phyloP scores from a whole-genome alignment of 495 filamentous ascomycete genomes.

The Xylaria palmicola region DNA sequence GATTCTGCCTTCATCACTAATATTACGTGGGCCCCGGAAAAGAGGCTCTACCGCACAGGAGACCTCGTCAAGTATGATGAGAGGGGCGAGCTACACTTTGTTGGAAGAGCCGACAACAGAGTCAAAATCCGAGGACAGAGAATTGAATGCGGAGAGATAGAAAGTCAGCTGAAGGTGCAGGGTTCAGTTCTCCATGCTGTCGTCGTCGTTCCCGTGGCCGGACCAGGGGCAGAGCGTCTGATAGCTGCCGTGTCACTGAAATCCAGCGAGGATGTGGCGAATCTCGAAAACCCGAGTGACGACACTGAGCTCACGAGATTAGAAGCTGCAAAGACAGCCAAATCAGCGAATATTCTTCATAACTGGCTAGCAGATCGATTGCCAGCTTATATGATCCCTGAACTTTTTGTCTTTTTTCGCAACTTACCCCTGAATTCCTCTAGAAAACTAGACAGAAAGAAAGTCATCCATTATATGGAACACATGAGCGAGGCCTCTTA shows the following conservation, averaged over 20 bases:
- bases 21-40: slow-evolving; percentile 39
- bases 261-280: background rate
- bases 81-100: slow-evolving; percentile 15
- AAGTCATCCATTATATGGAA: background rate
- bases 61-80: slow-evolving; percentile 47
- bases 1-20: slow-evolving; percentile 46
- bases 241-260: slow-evolving; percentile 3
- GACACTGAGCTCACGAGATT: background rate
- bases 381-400: slow-evolving; percentile 53
- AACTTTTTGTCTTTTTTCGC: slow-evolving; percentile 31
- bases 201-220: background rate
- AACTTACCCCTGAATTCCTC: slow-evolving; percentile 36
- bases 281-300: background rate
- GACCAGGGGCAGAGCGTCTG: background rate
- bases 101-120: slow-evolving; percentile 27
- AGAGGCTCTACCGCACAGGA: slow-evolving; percentile 42
- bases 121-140: slow-evolving; percentile 32
- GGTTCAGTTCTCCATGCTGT: background rate
- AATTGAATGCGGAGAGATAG: slow-evolving; percentile 32
- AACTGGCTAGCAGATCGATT: background rate
- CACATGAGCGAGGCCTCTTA: background rate
- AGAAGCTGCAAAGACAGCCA: background rate
- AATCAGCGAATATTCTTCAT: background rate
- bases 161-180: slow-evolving; percentile 8
- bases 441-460: background rate